These are phyloP conservation scores for Diospyros lotus DNA, from an alignment of 148 eudicot genomes.

Conservation along the genomic window DNA sequence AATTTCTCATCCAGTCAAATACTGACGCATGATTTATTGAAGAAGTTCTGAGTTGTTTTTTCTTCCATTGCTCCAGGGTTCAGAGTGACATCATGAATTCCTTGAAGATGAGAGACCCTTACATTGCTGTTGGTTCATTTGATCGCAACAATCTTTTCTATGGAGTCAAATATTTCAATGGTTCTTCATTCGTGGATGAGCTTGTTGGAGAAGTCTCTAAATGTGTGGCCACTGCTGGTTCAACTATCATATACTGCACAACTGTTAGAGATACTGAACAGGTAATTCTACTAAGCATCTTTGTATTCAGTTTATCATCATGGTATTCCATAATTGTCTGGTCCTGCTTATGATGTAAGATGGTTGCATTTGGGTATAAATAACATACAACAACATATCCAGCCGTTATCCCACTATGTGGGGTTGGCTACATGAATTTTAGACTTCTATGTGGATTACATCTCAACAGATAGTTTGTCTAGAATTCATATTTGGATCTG, in stretches of 20 bases:
- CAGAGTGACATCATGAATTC: constrained; percentile 53
- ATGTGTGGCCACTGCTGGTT: constrained; percentile 45
- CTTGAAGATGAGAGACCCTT: constrained; percentile 57
- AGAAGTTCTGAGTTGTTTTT: background rate
- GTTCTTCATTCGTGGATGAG: constrained; percentile 47
- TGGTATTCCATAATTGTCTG: background rate
- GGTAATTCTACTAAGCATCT: constrained; percentile 29
- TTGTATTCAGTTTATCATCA: background rate
- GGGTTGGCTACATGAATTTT: no score
- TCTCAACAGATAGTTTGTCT: no score
- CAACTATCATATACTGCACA: constrained; percentile 77
- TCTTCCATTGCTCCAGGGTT: constrained; percentile 41
- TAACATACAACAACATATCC: no score
- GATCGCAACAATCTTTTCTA: constrained; percentile 78
- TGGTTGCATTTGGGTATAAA: background rate
- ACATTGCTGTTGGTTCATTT: constrained; percentile 68
- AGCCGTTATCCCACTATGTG: no score
- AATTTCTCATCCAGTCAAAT: no score
- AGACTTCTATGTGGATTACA: no score
- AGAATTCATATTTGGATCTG: no score
- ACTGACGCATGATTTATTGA: no score
- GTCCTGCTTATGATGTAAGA: background rate
- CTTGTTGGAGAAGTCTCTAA: constrained; percentile 55
- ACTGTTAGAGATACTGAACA: constrained; percentile 72
- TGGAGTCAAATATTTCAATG: constrained; percentile 57